Evolutionary conservation across 805 yeast genomes (phyloP), one percentile per base, ranked within the genome.

Genomic region (Candida anglica): DNA sequence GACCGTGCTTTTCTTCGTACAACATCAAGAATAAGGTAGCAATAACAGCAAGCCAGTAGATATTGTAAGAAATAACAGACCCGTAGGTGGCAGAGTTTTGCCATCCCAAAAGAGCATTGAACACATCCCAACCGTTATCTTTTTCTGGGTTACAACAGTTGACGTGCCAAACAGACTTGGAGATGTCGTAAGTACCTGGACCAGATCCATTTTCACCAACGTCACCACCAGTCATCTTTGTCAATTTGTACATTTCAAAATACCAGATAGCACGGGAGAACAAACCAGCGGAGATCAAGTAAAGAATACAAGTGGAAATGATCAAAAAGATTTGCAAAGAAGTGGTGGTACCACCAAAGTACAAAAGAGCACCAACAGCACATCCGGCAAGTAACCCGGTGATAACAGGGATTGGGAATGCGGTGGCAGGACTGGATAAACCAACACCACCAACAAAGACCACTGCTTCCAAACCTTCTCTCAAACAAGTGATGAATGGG

Each of bases 61-160:
- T 44, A 66, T 87, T 88, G 71, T 91, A 91, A 31, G 89, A 77
- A 34, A 91, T 66, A 39, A 91, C 89, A 4, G 96, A 86, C 37
- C 97, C 96, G 56, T 86, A 75, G 45, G 95, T 87, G 39, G 96
- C 98, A 34, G 95, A 77, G 65, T 91, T 91, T 68, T 88, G 96
- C 98, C 98, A 91, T 42, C 98, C 98, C 43, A 91, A 69, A 37
- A 91, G 61, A 18, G 97, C 86, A 55, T 91, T 91, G 74, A 91
- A 91, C 41, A 91, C 80, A 75, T 88, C 96, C 98, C 98, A 91
- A 67, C 97, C 98, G 48, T 81, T 79, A 63, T 83, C 91, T 39
- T 73, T 69, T 60, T 83, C 89, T 29, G 97, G 97, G 63, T 88
- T 88, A 70, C 98, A 91, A 68, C 97, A 91, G 73, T 91, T 88